Percentiles rank a stretch among this genome's conserved stretches.
phyloP scores from a whole-genome alignment of 2,329 filamentous ascomycete genomes.

The Microcyclospora tardicrescens region DNA sequence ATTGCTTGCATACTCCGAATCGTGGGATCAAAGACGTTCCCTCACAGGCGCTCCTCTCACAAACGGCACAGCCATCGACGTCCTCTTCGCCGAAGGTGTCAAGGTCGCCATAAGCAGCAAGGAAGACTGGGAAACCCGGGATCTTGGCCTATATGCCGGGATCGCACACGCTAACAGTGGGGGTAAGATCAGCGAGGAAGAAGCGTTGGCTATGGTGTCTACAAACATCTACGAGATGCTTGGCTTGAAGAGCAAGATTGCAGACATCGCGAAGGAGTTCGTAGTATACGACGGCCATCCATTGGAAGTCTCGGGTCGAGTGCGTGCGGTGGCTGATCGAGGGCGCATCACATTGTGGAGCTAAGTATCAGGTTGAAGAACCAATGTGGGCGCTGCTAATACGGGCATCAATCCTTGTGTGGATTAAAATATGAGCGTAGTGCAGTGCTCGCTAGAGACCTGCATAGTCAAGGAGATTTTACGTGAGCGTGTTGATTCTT shows the following conservation, averaged over 20 bases:
- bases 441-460: no score
- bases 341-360: slow-evolving; percentile 16
- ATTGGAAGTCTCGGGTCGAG: slow-evolving; percentile 43
- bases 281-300: slow-evolving; percentile 52
- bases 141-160: slow-evolving; percentile 48
- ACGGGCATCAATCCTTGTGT: no score
- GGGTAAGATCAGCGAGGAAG: slow-evolving; percentile 40
- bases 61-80: slow-evolving; percentile 49
- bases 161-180: slow-evolving; percentile 45
- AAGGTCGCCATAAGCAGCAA: slow-evolving; percentile 44
- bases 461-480: no score
- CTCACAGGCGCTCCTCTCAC: slow-evolving; percentile 53
- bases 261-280: slow-evolving; percentile 33
- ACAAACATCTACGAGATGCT: slow-evolving; percentile 46
- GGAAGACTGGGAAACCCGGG: slow-evolving; percentile 50
- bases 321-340: slow-evolving; percentile 40
- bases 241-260: slow-evolving; percentile 27
- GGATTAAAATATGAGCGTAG: no score
- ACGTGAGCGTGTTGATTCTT: no score
- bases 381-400: no score
- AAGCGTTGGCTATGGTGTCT: slow-evolving; percentile 45
- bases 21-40: slow-evolving; percentile 50
- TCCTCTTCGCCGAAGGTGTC: slow-evolving; percentile 47
- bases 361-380: no score
- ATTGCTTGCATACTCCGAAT: slow-evolving; percentile 40